A percentile compares a stretch with the other conserved stretches of the same genome.
Conservation (phyloP, 2,329 filamentous ascomycete genomes). For the Cladosporium colombiae region DNA sequence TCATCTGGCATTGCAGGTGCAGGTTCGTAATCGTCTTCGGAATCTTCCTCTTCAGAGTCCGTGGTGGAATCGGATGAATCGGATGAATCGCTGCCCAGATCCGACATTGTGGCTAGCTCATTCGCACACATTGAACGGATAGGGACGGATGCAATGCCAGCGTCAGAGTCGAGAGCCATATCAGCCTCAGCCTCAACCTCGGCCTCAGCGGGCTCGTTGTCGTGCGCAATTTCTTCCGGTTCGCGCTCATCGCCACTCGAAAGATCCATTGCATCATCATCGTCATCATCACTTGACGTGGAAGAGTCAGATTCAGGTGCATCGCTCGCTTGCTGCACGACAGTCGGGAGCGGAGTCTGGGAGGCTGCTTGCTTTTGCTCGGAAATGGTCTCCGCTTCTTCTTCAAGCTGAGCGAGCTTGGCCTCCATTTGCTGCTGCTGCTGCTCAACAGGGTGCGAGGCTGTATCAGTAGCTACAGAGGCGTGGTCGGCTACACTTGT, state of each 20-base stretch:
- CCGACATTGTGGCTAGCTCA: conserved; percentile 7
- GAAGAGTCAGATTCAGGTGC: not conserved
- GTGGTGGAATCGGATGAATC: conserved; percentile 22
- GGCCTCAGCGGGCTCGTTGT: not conserved
- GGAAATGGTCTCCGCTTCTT: conserved; percentile 14
- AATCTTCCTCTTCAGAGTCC: conserved; percentile 22
- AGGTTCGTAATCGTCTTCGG: conserved; percentile 19
- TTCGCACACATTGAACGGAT: not conserved
- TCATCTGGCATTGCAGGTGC: not conserved
- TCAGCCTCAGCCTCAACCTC: not conserved
- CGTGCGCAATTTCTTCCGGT: not conserved
- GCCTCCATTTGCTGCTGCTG: conserved; percentile 5
- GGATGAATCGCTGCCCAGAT: conserved; percentile 7
- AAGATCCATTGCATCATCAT: conserved; percentile 28
- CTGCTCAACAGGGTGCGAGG: not conserved
- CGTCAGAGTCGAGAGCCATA: not conserved
- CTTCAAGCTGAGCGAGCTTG: conserved; percentile 9
- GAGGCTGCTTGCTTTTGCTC: not conserved
- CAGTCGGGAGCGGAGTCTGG: not conserved
- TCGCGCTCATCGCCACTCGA: conserved; percentile 18
- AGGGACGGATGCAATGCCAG: not conserved
- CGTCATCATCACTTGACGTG: conserved; percentile 22
- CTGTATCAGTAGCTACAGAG: not conserved
- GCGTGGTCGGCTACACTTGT: not conserved
- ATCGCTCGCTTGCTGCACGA: not conserved